Conservation (phyloP, 2,329 filamentous ascomycete species). For the Monosporascus sp. region DNA sequence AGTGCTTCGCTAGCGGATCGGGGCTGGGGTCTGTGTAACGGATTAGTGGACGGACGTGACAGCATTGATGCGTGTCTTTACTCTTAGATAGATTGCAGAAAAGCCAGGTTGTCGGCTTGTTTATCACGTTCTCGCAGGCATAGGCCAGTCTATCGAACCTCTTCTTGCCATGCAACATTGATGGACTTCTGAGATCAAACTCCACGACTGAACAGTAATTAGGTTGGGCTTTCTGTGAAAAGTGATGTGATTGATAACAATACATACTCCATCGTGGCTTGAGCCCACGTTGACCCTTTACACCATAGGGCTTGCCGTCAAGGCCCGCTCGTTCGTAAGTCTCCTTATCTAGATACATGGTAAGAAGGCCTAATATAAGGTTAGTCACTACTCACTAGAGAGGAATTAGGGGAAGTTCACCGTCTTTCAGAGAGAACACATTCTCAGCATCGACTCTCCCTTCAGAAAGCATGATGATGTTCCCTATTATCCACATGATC, state of each 20-base stretch:
- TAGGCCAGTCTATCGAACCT: slow-evolving; percentile 73
- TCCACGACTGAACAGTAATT: slow-evolving; percentile 58
- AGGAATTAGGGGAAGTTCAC: slow-evolving; percentile 33
- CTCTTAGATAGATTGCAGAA: slow-evolving; percentile 60
- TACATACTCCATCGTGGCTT: slow-evolving; percentile 68
- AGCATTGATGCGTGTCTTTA: slow-evolving; percentile 27
- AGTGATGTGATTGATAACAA: slow-evolving; percentile 14
- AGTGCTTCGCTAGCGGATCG: slow-evolving; percentile 43
- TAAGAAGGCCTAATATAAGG: slow-evolving; percentile 51
- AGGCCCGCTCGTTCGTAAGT: slow-evolving; percentile 80
- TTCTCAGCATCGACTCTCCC: slow-evolving; percentile 67
- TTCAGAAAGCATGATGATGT: slow-evolving; percentile 78
- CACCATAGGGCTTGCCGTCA: slow-evolving; percentile 61
- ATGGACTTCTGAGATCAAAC: slow-evolving; percentile 65
- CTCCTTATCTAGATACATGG: slow-evolving; percentile 73
- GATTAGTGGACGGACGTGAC: background rate
- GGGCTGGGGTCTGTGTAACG: slow-evolving; percentile 37
- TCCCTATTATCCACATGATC: slow-evolving; percentile 45
- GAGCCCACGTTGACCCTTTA: slow-evolving; percentile 51
- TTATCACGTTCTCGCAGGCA: slow-evolving; percentile 74
- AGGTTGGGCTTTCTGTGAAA: slow-evolving; percentile 14
- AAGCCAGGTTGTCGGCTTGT: slow-evolving; percentile 66
- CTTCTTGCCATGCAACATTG: slow-evolving; percentile 79
- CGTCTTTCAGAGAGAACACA: slow-evolving; percentile 65
- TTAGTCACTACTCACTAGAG: background rate